A percentile compares a stretch with the other conserved stretches of the same genome.
These are phyloP conservation scores for Didymella arachidicola DNA, from an alignment of 2,329 filamentous ascomycete species.

Conservation along the genomic window DNA sequence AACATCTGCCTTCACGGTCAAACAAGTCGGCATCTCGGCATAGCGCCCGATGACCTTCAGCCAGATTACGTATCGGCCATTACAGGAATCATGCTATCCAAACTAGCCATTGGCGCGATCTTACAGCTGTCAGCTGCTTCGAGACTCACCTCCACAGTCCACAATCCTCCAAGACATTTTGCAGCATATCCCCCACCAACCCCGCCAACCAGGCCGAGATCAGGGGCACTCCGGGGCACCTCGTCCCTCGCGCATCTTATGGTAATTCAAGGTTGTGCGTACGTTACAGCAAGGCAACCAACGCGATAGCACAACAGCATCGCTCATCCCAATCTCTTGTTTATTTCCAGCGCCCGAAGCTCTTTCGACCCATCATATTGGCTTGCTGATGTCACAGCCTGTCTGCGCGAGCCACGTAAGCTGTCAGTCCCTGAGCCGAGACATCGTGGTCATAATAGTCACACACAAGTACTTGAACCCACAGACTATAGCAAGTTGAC, in stretches of 20 bases:
- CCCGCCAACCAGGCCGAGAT: slow-evolving; percentile 12
- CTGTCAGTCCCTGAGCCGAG: slow-evolving; percentile 14
- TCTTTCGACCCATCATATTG: slow-evolving; percentile 5
- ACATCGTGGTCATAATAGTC: slow-evolving; percentile 1
- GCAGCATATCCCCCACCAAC: slow-evolving; percentile 12
- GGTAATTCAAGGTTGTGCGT: neutral
- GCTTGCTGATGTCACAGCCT: slow-evolving; percentile 18
- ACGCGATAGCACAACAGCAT: slow-evolving; percentile 3
- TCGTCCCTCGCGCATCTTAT: slow-evolving; percentile 3
- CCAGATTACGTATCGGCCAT: neutral
- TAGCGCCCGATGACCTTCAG: neutral
- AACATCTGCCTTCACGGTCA: neutral
- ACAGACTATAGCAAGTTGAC: slow-evolving; percentile 7
- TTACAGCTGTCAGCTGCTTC: neutral
- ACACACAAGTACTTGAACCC: slow-evolving; percentile 18
- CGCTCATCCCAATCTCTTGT: slow-evolving; percentile 8
- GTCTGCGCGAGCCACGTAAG: slow-evolving; percentile 16
- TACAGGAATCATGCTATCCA: neutral
- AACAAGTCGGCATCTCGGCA: neutral
- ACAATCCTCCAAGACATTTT: slow-evolving; percentile 7
- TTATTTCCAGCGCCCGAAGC: neutral
- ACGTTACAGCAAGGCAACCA: neutral
- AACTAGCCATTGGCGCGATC: slow-evolving; percentile 2
- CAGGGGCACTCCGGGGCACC: slow-evolving; percentile 4
- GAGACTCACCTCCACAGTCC: slow-evolving; percentile 8